Evolutionary conservation across 1,284 basidiomycete species (phyloP).

Genomic region (Coniferiporia weirii): DNA sequence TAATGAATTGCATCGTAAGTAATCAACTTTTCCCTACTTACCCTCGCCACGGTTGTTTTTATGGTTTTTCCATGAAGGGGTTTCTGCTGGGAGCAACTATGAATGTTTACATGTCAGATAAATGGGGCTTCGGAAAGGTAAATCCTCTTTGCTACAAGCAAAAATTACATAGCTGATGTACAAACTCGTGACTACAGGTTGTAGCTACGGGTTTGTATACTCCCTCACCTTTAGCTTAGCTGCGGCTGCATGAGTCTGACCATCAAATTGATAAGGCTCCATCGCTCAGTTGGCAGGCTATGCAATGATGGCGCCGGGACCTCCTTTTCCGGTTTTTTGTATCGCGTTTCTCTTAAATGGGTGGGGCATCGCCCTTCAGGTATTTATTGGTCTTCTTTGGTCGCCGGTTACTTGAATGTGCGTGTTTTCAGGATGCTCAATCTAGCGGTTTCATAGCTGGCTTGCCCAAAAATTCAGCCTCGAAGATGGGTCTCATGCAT

Average conservation of each 20-base stretch:
- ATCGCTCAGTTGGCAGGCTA: constrained; percentile 33
- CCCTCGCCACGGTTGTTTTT: background rate
- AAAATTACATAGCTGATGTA: background rate
- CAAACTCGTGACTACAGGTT: constrained; percentile 37
- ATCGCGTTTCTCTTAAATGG: constrained; percentile 57
- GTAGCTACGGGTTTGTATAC: constrained; percentile 29
- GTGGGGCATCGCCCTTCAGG: constrained; percentile 52
- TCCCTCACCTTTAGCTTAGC: background rate
- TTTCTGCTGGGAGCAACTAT: constrained; percentile 19
- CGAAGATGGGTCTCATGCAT: constrained; percentile 27
- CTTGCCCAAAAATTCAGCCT: constrained; percentile 35
- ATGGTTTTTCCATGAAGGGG: constrained; percentile 6
- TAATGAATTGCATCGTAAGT: constrained; percentile 15
- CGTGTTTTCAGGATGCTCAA: constrained; percentile 42
- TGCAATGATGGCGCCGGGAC: constrained; percentile 43
- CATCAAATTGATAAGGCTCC: constrained; percentile 18
- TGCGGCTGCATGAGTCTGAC: background rate
- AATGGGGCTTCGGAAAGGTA: constrained; percentile 29
- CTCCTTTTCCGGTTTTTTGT: constrained; percentile 65
- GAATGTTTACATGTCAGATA: constrained; percentile 29
- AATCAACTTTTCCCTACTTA: background rate
- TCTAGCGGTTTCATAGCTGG: constrained; percentile 52
- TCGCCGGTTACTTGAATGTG: background rate
- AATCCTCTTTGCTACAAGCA: background rate
- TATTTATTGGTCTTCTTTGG: constrained; percentile 22